These are phyloP conservation scores for Aspergillus pseudonomiae DNA, from an alignment of 2,329 filamentous ascomycete genomes.

Conservation along the genomic window DNA sequence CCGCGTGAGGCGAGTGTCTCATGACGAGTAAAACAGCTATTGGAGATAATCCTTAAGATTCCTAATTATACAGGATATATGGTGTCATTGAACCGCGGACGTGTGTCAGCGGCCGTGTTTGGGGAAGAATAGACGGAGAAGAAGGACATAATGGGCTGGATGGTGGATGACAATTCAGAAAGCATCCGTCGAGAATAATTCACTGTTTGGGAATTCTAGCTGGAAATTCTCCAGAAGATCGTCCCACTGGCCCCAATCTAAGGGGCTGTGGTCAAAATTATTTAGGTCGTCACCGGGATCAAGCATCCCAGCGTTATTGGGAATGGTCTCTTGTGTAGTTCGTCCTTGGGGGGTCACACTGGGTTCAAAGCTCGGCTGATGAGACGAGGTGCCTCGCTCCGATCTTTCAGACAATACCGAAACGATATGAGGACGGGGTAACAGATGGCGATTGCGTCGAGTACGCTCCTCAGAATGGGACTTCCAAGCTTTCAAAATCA, in stretches of 20 bases:
- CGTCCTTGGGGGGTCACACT: background rate
- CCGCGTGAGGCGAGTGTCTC: too few relatives aligned
- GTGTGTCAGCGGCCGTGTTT: too few relatives aligned
- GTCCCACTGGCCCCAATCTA: slow-evolving; percentile 35
- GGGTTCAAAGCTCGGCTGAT: background rate
- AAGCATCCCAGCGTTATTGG: background rate
- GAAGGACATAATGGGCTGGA: too few relatives aligned
- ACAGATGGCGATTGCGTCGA: slow-evolving; percentile 14
- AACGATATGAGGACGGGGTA: slow-evolving; percentile 27
- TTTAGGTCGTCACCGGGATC: background rate
- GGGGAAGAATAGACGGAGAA: too few relatives aligned
- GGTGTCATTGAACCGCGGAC: too few relatives aligned
- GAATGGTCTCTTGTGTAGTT: background rate
- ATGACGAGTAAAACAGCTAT: too few relatives aligned
- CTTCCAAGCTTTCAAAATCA: slow-evolving; percentile 33
- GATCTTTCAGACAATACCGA: slow-evolving; percentile 4
- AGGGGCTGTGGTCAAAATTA: slow-evolving; percentile 22
- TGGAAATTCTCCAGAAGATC: slow-evolving; percentile 33
- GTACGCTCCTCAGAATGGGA: slow-evolving; percentile 28
- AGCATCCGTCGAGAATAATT: background rate
- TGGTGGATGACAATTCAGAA: background rate
- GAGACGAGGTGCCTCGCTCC: background rate
- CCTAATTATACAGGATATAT: too few relatives aligned
- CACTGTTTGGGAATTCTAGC: slow-evolving; percentile 3
- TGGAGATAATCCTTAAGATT: too few relatives aligned